Base-by-base conservation (phyloP, 225 moss, liverwort and hornwort species). In the Antitrichia curtipendula region DNA sequence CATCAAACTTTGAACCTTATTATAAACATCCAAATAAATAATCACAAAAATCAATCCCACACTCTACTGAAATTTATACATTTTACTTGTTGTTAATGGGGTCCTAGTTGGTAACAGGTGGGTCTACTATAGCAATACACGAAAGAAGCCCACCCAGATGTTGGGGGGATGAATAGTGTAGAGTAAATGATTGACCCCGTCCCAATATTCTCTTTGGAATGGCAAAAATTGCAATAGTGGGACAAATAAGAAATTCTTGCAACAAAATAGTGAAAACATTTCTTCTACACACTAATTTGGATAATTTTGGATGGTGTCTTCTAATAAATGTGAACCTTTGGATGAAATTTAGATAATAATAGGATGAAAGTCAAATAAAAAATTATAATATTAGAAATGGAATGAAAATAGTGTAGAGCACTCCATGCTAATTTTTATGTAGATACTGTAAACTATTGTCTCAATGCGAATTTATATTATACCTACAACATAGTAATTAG, bases 401-500 rank as follows among this genome's bases (percentile, higher is more conserved):
- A 75, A 22, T 22, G 8, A 22, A 75, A 75, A 75, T 8, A 50
- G 8, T 50, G 1, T 21, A 0, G 32, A 50, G 3, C 2, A 75
- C 3, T 34, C 21, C 1, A 50, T 7, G 2, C 0, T 1, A 47
- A 18, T 20, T 20, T 3, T 20, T 5, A 8, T 74, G 29, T n/a
- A 21, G 52, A 14, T 22, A 75, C 0, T 34, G 1, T 13, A 34
- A 13, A 10, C 12, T 20, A n/a, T 6, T 4, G 13, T 9, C 13
- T 15, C 1, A 23, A 0, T 13, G 6, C 15, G 0, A 76, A 24
- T 76, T 76, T 1, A 0, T 0, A 0, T 22, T 22, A 23, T 4
- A 53, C 0, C 4, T n/a, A 24, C 0, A 0, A 0, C 2, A 52
- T 4, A 32, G 0, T 8, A 50, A 21, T 50, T 50, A 5, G 5